Conservation (phyloP, 352 stramenopile genomes). For the Phytophthora gonapodyides region DNA sequence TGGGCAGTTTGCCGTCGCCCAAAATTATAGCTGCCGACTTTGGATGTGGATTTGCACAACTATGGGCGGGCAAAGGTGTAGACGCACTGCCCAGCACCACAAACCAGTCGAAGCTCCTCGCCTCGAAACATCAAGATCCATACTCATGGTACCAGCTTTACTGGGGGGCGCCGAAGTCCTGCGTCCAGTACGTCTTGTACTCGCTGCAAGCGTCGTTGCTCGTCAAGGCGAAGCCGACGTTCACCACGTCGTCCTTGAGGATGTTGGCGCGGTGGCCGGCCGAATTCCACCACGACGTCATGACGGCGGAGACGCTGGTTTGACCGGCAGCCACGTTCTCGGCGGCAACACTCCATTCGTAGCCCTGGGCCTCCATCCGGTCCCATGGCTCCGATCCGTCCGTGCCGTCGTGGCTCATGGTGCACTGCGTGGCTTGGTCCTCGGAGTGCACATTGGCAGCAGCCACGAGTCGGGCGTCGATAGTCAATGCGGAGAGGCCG, state of each 20-base stretch:
- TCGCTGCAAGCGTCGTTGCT: slow-evolving; percentile 37
- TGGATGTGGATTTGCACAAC: too few relatives aligned
- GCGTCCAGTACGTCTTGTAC: slow-evolving; percentile 64
- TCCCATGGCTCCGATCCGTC: slow-evolving; percentile 44
- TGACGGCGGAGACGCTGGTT: slow-evolving; percentile 40
- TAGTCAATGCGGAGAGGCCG: slow-evolving; percentile 41
- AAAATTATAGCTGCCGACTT: too few relatives aligned
- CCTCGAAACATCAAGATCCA: slow-evolving; percentile 3
- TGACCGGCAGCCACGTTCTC: slow-evolving; percentile 67
- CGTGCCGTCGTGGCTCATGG: slow-evolving; percentile 49
- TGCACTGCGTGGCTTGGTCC: slow-evolving; percentile 47
- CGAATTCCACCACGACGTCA: slow-evolving; percentile 63
- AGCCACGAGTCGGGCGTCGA: slow-evolving; percentile 40
- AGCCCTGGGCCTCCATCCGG: slow-evolving; percentile 44
- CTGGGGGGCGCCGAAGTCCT: slow-evolving; percentile 45
- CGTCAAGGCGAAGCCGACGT: slow-evolving; percentile 39
- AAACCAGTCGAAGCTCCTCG: slow-evolving; percentile 8
- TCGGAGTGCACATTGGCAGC: slow-evolving; percentile 49
- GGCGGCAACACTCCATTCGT: slow-evolving; percentile 41
- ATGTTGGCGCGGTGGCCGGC: slow-evolving; percentile 55
- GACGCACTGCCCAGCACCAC: slow-evolving; percentile 11
- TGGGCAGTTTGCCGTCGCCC: too few relatives aligned
- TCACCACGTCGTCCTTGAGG: slow-evolving; percentile 44
- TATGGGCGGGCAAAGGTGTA: too few relatives aligned
- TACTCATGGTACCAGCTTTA: slow-evolving; percentile 1